phyloP scores from a whole-genome alignment of 768 basidiomycete genomes.

The Agrocybe pediades region DNA sequence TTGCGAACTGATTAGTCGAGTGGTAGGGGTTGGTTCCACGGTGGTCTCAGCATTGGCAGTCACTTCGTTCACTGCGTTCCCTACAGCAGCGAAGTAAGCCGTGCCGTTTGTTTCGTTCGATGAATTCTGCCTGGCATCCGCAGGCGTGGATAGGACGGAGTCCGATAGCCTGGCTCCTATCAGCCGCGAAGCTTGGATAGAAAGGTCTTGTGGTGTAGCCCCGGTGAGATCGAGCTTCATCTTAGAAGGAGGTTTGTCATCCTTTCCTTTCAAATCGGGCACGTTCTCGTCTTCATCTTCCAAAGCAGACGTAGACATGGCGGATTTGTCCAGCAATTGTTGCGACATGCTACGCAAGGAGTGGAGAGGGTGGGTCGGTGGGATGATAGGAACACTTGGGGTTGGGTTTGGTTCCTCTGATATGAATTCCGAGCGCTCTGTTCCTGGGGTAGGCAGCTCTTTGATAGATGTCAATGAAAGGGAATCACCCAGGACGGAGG shows the following conservation, averaged over 20 bases:
- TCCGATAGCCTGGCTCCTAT: constrained; percentile 45
- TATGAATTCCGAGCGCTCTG: constrained; percentile 4
- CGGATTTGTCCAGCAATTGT: constrained; percentile 20
- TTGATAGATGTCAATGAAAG: constrained; percentile 42
- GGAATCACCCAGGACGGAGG: constrained; percentile 31
- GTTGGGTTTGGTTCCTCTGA: constrained; percentile 12
- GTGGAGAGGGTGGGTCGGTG: constrained; percentile 7
- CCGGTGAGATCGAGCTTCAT: constrained; percentile 9
- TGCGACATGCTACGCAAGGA: constrained; percentile 9
- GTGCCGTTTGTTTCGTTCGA: constrained; percentile 6
- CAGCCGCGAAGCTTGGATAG: constrained; percentile 32
- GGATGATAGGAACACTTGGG: background rate
- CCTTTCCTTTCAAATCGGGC: background rate
- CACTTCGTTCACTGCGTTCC: constrained; percentile 4
- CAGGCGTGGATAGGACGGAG: constrained; percentile 34
- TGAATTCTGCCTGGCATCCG: constrained; percentile 11
- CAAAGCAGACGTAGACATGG: constrained; percentile 53
- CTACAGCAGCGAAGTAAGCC: constrained; percentile 7
- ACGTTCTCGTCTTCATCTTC: constrained; percentile 41
- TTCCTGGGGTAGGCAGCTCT: constrained; percentile 19
- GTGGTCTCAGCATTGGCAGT: background rate
- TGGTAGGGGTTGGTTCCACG: constrained; percentile 26
- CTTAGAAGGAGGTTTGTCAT: too few relatives aligned
- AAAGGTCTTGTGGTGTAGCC: constrained; percentile 15
- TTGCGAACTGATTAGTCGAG: constrained; percentile 34